phyloP scores from a whole-genome alignment of 306 rosid species.

The Pachyrhizus erosus region DNA sequence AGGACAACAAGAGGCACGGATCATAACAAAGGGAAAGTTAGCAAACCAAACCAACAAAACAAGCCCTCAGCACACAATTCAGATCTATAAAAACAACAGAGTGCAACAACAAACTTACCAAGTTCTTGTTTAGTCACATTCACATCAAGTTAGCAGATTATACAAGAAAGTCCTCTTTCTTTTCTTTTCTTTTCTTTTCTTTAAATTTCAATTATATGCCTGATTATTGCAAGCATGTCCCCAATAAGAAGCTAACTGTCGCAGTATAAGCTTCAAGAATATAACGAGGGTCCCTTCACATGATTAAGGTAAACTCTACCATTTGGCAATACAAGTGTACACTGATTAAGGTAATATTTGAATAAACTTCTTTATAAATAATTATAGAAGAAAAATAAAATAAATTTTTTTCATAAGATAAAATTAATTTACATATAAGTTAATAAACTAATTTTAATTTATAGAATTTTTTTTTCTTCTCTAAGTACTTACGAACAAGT shows the following conservation, averaged over 20 bases:
- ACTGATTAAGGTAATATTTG: neutral
- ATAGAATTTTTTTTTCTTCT: too few species aligned
- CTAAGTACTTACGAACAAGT: too few species aligned
- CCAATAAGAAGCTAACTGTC: neutral
- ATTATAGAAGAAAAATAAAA: too few species aligned
- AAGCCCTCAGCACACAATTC: neutral
- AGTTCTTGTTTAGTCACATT: constrained; percentile 10
- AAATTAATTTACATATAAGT: too few species aligned
- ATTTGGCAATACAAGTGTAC: neutral
- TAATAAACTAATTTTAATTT: too few species aligned
- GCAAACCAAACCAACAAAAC: constrained; percentile 28
- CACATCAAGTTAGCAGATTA: constrained; percentile 7
- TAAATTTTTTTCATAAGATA: too few species aligned
- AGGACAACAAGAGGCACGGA: constrained; percentile 7
- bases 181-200: neutral
- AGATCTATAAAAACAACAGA: neutral
- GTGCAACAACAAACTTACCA: constrained; percentile 30
- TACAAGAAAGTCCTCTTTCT: constrained; percentile 5
- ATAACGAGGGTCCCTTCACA: neutral
- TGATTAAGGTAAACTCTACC: constrained; percentile 33
- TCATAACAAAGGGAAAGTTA: constrained; percentile 14
- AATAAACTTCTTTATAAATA: too few species aligned
- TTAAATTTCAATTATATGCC: constrained; percentile 19
- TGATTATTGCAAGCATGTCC: constrained; percentile 16
- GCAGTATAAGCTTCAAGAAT: neutral